phyloP scores from a whole-genome alignment of 306 rosid genomes.

The Quercus robur region DNA sequence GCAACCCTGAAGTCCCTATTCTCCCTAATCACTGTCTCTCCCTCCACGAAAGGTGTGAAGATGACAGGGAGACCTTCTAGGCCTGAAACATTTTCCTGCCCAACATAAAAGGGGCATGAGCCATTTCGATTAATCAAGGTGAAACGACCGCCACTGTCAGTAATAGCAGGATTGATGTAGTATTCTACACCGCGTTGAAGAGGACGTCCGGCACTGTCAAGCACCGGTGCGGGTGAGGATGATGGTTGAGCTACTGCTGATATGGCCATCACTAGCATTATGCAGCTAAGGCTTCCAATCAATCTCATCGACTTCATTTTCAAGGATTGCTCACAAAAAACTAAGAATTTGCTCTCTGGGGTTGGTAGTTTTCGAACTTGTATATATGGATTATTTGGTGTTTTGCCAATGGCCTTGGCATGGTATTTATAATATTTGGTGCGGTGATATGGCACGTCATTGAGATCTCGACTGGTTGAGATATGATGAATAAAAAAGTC shows the following conservation, averaged over 20 bases:
- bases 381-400: neutral
- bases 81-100: conserved; percentile 38
- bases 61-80: conserved; percentile 23
- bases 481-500: neutral
- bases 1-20: conserved; percentile 35
- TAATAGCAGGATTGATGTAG: conserved; percentile 58
- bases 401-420: neutral
- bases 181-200: conserved; percentile 37
- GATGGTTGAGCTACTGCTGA: conserved; percentile 21
- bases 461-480: neutral
- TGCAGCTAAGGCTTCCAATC: neutral
- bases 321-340: neutral
- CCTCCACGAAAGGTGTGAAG: conserved; percentile 37
- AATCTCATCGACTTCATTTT: neutral
- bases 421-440: neutral
- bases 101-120: conserved; percentile 44
- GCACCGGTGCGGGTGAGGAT: conserved; percentile 21
- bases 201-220: conserved; percentile 47
- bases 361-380: neutral
- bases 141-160: conserved; percentile 52
- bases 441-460: neutral
- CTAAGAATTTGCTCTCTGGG: neutral
- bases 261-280: neutral
- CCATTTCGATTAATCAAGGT: conserved; percentile 32
- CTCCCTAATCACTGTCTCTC: conserved; percentile 29